Conservation (phyloP, 2,329 filamentous ascomycete genomes). For the Cordyceps tenuipes region DNA sequence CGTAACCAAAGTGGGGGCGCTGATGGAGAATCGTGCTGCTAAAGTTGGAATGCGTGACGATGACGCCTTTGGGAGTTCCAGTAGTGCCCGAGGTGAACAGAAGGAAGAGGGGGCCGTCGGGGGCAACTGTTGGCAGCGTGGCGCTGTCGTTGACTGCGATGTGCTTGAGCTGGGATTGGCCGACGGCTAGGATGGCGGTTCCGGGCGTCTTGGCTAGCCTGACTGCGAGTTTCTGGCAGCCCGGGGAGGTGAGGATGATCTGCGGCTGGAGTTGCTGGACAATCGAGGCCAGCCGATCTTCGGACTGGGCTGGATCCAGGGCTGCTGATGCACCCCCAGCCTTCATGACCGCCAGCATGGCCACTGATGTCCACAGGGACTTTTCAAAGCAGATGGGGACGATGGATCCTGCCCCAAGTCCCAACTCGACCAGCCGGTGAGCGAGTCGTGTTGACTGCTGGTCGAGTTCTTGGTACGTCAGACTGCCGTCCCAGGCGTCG, state of each 20-base stretch:
- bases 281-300: constrained; percentile 12
- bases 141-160: neutral
- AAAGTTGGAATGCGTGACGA: constrained; percentile 15
- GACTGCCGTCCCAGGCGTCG: constrained; percentile 17
- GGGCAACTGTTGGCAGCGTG: neutral
- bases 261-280: neutral
- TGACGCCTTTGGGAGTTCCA: constrained; percentile 17
- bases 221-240: neutral
- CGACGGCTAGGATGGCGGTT: neutral
- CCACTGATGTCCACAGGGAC: constrained; percentile 19
- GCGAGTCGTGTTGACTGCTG: constrained; percentile 11
- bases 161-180: neutral
- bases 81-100: constrained; percentile 18
- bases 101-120: constrained; percentile 14
- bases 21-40: constrained; percentile 6
- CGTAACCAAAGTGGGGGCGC: constrained; percentile 10
- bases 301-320: constrained; percentile 19
- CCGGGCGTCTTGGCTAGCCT: neutral
- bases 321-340: constrained; percentile 25
- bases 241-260: neutral
- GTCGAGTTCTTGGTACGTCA: constrained; percentile 19
- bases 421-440: constrained; percentile 13
- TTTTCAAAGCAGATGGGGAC: constrained; percentile 21
- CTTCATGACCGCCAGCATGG: constrained; percentile 24
- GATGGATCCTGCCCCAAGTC: neutral